Evolutionary conservation across 2,329 filamentous ascomycete genomes (phyloP), one percentile per base, ranked within the genome.

Genomic region (Leptodontidium sp.): DNA sequence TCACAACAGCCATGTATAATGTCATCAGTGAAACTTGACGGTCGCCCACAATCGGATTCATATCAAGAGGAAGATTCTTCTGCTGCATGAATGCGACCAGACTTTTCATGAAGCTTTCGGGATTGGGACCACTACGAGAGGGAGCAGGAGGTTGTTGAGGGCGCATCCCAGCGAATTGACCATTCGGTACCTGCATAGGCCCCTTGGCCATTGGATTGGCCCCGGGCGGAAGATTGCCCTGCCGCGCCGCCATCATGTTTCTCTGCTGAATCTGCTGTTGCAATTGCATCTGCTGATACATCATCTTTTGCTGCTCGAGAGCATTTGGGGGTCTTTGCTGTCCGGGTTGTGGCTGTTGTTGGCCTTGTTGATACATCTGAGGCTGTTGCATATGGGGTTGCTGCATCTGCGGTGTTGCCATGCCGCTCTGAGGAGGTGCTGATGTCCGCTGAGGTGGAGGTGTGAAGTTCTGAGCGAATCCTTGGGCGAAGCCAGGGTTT

Each of bases 221-320:
- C 66, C 72, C 75, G 0, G 75, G 73, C 29, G 85, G 83, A 77
- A 86, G 84, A 47, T 83, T 84, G 8, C 77, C 80, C 80, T 70
- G 75, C 75, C 72, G 83, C 79, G 72, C 69, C 2, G 68, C 66
- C 70, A 77, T 72, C 50, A 76, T 17, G 64, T 69, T 74, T 75
- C 87, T 83, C 71, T 90, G 88, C 70, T 92, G 86, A 8, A 70
- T 70, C 75, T 94, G 92, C 67, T 91, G 88, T 75, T 97, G 92
- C 64, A 97, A 81, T 70, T 93, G 91, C 88, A 97, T 92, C 74
- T 97, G 93, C 74, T 97, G 93, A 76, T 97, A 95, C 61, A 91
- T 82, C 67, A 88, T 86, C 75, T 93, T 91, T 72, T 93, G 90
- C 76, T 93, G 90, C 50, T 93, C 91, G 71, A 92, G 86, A 57